Percentiles rank a stretch among this genome's conserved stretches.
Evolutionary conservation across 768 basidiomycete species (phyloP).

Genomic region (Phylloporus sp.): DNA sequence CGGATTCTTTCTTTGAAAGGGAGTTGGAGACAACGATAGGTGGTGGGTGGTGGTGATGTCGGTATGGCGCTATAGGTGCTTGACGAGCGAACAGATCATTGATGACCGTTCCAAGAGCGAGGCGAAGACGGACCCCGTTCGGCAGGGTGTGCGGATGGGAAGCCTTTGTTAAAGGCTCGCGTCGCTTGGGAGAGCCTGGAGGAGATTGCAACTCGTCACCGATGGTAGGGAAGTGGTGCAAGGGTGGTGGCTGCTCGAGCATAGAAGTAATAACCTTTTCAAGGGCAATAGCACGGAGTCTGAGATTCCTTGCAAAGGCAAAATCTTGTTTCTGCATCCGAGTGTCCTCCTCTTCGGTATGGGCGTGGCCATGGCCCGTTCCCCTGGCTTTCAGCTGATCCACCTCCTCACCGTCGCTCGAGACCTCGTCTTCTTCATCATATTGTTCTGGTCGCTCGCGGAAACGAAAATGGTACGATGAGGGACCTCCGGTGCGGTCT

Average conservation of each 20-base stretch:
- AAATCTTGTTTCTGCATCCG: constrained; percentile 57
- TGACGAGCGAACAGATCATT: constrained; percentile 81
- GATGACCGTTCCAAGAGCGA: constrained; percentile 71
- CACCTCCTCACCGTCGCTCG: constrained; percentile 61
- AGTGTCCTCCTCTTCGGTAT: constrained; percentile 58
- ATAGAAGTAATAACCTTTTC: constrained; percentile 81
- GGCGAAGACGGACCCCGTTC: constrained; percentile 74
- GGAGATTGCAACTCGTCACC: constrained; percentile 52
- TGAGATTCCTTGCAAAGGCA: constrained; percentile 55
- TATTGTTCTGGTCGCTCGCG: constrained; percentile 71
- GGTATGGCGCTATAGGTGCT: constrained; percentile 41
- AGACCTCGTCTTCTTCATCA: constrained; percentile 66
- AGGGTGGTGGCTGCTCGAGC: constrained; percentile 73
- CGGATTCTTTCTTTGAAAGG: constrained; percentile 24
- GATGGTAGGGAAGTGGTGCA: constrained; percentile 44
- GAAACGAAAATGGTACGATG: constrained; percentile 56
- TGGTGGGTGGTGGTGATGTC: constrained; percentile 33
- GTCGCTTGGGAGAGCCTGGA: constrained; percentile 49
- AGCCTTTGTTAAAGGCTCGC: constrained; percentile 24
- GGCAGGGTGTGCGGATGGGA: constrained; percentile 62
- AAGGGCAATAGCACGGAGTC: constrained; percentile 73
- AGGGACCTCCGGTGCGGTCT: constrained; percentile 69
- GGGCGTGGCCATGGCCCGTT: constrained; percentile 44
- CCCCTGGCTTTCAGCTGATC: constrained; percentile 44
- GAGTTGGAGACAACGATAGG: constrained; percentile 29